These are phyloP conservation scores for Lepiota venenata DNA, from an alignment of 768 basidiomycete species.

Conservation along the genomic window DNA sequence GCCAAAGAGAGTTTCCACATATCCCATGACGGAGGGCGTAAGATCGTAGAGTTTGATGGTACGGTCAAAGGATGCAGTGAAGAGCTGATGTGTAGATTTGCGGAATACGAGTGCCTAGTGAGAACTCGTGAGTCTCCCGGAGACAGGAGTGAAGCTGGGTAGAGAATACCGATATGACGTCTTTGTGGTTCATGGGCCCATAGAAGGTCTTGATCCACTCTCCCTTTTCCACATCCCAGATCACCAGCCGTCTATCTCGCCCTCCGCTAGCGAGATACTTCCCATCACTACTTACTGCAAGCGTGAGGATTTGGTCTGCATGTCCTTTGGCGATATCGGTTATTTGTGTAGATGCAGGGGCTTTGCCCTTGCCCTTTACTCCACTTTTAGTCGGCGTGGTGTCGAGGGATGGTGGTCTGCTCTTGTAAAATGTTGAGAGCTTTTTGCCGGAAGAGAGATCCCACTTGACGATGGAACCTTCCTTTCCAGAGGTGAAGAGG, in stretches of 20 bases:
- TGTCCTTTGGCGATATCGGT: slow-evolving; percentile 63
- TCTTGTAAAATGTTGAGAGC: slow-evolving; percentile 56
- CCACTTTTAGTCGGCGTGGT: neutral
- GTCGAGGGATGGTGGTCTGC: slow-evolving; percentile 30
- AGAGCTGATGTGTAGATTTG: slow-evolving; percentile 71
- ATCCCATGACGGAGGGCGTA: slow-evolving; percentile 72
- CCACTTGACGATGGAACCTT: slow-evolving; percentile 88
- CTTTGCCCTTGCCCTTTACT: slow-evolving; percentile 52
- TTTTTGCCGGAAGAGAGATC: slow-evolving; percentile 65
- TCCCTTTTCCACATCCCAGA: slow-evolving; percentile 80
- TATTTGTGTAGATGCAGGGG: slow-evolving; percentile 43
- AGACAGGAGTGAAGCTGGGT: neutral
- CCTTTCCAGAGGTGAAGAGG: slow-evolving; percentile 90
- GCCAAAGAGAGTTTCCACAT: slow-evolving; percentile 95
- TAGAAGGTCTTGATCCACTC: slow-evolving; percentile 79
- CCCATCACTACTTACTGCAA: slow-evolving; percentile 86
- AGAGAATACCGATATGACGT: slow-evolving; percentile 33
- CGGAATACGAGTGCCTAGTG: slow-evolving; percentile 70
- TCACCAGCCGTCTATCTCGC: slow-evolving; percentile 73
- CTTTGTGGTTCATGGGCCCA: slow-evolving; percentile 70
- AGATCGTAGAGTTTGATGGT: slow-evolving; percentile 86
- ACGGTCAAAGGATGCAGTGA: slow-evolving; percentile 80
- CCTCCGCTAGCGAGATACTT: slow-evolving; percentile 85
- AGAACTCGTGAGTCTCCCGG: slow-evolving; percentile 2
- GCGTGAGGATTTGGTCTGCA: slow-evolving; percentile 77